Conservation (phyloP, 2,329 filamentous ascomycete species). For the Rutstroemia sp. region DNA sequence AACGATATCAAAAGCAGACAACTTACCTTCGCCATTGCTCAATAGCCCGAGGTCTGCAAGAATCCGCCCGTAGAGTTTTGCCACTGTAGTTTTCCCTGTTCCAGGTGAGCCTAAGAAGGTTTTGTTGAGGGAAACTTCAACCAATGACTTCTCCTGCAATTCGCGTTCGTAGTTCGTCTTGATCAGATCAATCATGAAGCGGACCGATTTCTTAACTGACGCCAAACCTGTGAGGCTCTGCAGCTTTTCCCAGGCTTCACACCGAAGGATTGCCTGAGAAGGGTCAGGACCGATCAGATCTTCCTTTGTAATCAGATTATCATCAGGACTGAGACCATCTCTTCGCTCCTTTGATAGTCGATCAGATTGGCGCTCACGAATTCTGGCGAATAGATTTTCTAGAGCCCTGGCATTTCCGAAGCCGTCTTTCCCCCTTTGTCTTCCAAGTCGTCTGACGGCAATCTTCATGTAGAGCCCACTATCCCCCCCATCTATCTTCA, state of each 20-base stretch:
- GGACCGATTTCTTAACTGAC: constrained; percentile 55
- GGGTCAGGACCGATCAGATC: constrained; percentile 69
- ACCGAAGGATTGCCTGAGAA: constrained; percentile 41
- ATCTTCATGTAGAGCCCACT: constrained; percentile 58
- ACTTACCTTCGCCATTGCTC: constrained; percentile 57
- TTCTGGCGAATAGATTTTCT: constrained; percentile 50
- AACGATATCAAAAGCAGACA: not conserved
- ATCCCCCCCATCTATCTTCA: constrained; percentile 52
- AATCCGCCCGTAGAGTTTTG: constrained; percentile 63
- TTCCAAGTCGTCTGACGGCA: constrained; percentile 51
- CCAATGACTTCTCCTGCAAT: constrained; percentile 48
- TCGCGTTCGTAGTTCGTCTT: constrained; percentile 60
- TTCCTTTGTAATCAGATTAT: constrained; percentile 53
- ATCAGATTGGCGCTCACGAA: constrained; percentile 51
- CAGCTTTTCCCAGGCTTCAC: constrained; percentile 49
- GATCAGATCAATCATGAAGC: constrained; percentile 51
- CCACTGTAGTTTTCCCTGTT: constrained; percentile 70
- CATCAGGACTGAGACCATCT: constrained; percentile 37
- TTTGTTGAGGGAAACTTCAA: constrained; percentile 57
- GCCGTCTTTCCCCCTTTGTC: constrained; percentile 53
- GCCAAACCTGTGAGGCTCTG: constrained; percentile 50
- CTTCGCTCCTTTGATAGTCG: constrained; percentile 44
- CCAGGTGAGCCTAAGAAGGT: constrained; percentile 67
- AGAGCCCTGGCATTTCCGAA: constrained; percentile 69
- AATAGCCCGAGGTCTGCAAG: constrained; percentile 60